phyloP scores from a whole-genome alignment of 805 yeast species.

The Deakozyma indianensis region DNA sequence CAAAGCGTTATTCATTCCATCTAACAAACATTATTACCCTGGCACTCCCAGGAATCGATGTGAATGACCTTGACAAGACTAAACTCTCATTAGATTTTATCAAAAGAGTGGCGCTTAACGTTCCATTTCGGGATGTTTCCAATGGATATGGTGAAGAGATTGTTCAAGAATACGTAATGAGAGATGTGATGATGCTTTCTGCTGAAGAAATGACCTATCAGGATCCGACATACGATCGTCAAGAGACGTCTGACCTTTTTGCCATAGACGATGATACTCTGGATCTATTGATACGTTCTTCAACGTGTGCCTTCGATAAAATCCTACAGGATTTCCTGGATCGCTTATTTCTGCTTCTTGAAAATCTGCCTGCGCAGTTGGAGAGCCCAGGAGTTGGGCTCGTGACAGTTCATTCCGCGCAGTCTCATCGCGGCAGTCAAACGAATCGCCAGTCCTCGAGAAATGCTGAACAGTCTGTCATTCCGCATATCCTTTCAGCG shows the following conservation, averaged over 20 bases:
- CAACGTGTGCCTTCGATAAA: slow-evolving; percentile 55
- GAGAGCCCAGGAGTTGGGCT: slow-evolving; percentile 26
- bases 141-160: slow-evolving; percentile 20
- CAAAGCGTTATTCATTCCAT: slow-evolving; percentile 60
- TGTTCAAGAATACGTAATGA: slow-evolving; percentile 45
- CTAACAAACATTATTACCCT: slow-evolving; percentile 58
- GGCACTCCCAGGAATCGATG: slow-evolving; percentile 69
- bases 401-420: slow-evolving; percentile 4
- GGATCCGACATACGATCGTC: slow-evolving; percentile 5
- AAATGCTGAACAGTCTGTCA: background rate
- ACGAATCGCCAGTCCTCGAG: background rate
- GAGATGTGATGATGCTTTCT: slow-evolving; percentile 37
- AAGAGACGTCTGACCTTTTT: slow-evolving; percentile 6
- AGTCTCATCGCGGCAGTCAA: background rate
- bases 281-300: slow-evolving; percentile 47
- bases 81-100: slow-evolving; percentile 53
- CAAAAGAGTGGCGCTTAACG: slow-evolving; percentile 52
- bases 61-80: slow-evolving; percentile 71
- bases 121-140: slow-evolving; percentile 55
- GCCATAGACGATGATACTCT: slow-evolving; percentile 31
- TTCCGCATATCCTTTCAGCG: background rate
- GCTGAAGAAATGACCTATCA: slow-evolving; percentile 19
- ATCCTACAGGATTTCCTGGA: slow-evolving; percentile 43
- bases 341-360: slow-evolving; percentile 48
- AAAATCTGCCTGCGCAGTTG: slow-evolving; percentile 49